phyloP scores from a whole-genome alignment of 169 alveolate genomes.

The Plasmodium ovale region DNA sequence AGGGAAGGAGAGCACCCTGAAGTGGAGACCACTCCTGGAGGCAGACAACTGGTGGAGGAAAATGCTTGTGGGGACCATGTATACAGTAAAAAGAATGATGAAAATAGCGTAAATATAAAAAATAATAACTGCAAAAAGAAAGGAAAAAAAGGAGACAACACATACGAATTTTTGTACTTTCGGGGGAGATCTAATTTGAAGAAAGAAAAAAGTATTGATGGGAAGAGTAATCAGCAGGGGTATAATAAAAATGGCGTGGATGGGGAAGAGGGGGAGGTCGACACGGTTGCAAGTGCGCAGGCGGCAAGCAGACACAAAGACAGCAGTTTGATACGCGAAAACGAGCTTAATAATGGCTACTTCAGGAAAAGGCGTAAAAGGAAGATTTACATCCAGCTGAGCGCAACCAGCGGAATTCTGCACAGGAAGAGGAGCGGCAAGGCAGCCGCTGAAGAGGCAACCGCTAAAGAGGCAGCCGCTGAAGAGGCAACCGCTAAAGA shows the following conservation, averaged over 20 bases:
- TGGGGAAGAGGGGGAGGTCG: neutral
- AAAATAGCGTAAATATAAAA: neutral
- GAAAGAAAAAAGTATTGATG: slow-evolving; percentile 1
- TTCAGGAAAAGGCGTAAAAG: slow-evolving; percentile 23
- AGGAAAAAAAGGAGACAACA: slow-evolving; percentile 21
- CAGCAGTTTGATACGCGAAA: slow-evolving; percentile 17
- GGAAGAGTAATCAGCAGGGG: too few relatives aligned
- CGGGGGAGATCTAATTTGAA: slow-evolving; percentile 14
- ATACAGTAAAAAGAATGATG: neutral
- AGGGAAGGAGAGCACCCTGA: neutral
- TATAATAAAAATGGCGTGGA: too few relatives aligned
- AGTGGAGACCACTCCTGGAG: neutral
- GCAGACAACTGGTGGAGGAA: neutral
- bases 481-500: too few relatives aligned
- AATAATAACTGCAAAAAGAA: neutral
- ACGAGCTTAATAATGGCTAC: slow-evolving; percentile 28
- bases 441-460: neutral
- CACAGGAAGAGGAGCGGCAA: slow-evolving; percentile 30
- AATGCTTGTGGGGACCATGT: neutral
- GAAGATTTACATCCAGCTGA: slow-evolving; percentile 45
- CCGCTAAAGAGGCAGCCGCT: neutral
- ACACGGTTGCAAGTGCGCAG: neutral
- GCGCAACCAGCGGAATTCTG: slow-evolving; percentile 44
- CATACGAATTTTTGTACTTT: slow-evolving; percentile 48
- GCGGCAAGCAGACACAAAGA: neutral